Conservation (phyloP, 805 yeast genomes). For the Candida pini region DNA sequence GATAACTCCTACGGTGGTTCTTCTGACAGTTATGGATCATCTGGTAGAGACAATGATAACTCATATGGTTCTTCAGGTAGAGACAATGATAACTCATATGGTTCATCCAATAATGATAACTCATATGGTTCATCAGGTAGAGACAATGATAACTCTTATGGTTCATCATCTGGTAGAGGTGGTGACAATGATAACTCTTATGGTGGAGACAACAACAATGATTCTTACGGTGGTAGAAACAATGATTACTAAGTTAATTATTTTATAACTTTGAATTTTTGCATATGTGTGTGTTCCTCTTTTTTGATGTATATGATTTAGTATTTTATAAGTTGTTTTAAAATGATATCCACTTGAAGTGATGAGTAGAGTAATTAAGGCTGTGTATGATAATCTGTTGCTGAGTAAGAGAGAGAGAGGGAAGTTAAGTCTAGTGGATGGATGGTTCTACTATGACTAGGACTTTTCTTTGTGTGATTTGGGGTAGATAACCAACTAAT, state of each 20-base stretch:
- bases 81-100: slow-evolving; percentile 27
- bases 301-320: no score
- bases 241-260: slow-evolving; percentile 20
- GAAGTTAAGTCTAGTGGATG: no score
- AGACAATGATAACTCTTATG: slow-evolving; percentile 19
- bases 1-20: slow-evolving; percentile 25
- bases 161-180: slow-evolving; percentile 1
- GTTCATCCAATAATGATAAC: slow-evolving; percentile 20
- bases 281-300: no score
- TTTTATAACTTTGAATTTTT: no score
- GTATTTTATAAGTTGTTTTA: no score
- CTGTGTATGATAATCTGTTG: no score
- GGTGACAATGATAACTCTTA: slow-evolving; percentile 21
- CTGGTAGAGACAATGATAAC: slow-evolving; percentile 23
- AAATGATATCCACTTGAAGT: no score
- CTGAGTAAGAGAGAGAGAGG: no score
- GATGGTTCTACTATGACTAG: no score
- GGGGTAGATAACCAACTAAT: no score
- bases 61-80: slow-evolving; percentile 26
- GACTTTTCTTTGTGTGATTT: no score
- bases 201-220: slow-evolving; percentile 25
- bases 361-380: no score
- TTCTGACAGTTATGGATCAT: slow-evolving; percentile 25
- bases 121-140: slow-evolving; percentile 21
- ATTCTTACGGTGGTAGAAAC: slow-evolving; percentile 27